These are phyloP conservation scores for Trifolium subterraneum DNA, from an alignment of 306 rosid genomes.

Conservation along the genomic window DNA sequence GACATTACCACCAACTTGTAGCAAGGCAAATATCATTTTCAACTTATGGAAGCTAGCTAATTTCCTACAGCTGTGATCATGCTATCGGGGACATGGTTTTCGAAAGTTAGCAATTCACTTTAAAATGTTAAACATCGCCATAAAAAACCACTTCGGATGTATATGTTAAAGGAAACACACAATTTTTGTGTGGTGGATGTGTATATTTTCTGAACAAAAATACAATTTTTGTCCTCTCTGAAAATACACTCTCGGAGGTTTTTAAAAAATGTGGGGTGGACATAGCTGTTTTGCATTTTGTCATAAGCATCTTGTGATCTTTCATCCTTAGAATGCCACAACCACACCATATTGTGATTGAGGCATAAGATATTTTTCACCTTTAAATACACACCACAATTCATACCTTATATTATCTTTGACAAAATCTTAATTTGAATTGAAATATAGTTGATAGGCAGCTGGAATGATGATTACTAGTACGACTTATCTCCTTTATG, in stretches of 20 bases:
- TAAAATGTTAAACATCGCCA: not conserved
- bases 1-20: not conserved
- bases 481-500: conserved; percentile 29
- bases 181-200: not conserved
- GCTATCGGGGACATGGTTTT: too few species aligned
- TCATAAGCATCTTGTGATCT: conserved; percentile 19
- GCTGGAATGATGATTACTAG: conserved; percentile 23
- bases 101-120: too few species aligned
- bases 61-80: not conserved
- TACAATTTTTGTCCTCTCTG: not conserved
- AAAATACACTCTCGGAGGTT: not conserved
- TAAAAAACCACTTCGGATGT: not conserved
- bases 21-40: conserved; percentile 2
- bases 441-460: conserved; percentile 12
- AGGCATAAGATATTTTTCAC: conserved; percentile 23
- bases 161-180: not conserved
- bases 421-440: conserved; percentile 3
- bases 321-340: not conserved
- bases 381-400: conserved; percentile 16
- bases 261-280: not conserved
- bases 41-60: not conserved
- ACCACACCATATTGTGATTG: not conserved
- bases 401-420: not conserved
- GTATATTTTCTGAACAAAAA: not conserved
- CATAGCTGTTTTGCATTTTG: not conserved